These are phyloP conservation scores for Fusarium continuum DNA, from an alignment of 2,329 filamentous ascomycete species.

Conservation along the genomic window DNA sequence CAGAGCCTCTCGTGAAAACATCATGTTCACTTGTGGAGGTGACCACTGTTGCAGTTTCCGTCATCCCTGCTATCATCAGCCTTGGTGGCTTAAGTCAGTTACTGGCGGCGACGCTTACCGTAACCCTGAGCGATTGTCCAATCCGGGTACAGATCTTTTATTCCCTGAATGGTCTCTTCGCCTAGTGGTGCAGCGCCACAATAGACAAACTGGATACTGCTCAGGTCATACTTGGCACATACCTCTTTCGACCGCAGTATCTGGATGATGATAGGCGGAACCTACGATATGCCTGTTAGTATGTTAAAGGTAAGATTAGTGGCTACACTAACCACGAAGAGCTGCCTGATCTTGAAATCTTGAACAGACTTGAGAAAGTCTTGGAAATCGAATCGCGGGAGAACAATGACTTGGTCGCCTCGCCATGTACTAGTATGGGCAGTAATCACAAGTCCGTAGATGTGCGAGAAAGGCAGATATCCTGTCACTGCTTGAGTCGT, in stretches of 20 bases:
- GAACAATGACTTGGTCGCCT: conserved; percentile 77
- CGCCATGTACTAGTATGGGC: conserved; percentile 72
- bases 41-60: conserved; percentile 17
- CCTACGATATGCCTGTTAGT: not conserved
- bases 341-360: conserved; percentile 17
- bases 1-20: conserved; percentile 73
- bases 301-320: fast-evolving
- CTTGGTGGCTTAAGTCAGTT: fast-evolving
- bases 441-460: conserved; percentile 79
- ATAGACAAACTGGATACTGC: conserved; percentile 18
- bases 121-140: conserved; percentile 78
- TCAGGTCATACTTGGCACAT: conserved; percentile 23
- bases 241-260: not conserved
- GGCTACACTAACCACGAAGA: conserved; percentile 1
- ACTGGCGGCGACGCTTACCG: conserved; percentile 64
- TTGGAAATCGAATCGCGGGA: conserved; percentile 80
- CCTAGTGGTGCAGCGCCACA: conserved; percentile 73
- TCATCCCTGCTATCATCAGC: conserved; percentile 54
- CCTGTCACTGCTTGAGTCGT: conserved; percentile 64
- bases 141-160: conserved; percentile 67
- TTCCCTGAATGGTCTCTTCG: conserved; percentile 70
- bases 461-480: conserved; percentile 81
- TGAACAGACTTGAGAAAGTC: conserved; percentile 57
- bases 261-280: conserved; percentile 21
- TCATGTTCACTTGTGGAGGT: conserved; percentile 61